A percentile compares a stretch with the other conserved stretches of the same genome.
Evolutionary conservation across 1,284 basidiomycete species (phyloP).

Genomic region (Vanrija humicola): DNA sequence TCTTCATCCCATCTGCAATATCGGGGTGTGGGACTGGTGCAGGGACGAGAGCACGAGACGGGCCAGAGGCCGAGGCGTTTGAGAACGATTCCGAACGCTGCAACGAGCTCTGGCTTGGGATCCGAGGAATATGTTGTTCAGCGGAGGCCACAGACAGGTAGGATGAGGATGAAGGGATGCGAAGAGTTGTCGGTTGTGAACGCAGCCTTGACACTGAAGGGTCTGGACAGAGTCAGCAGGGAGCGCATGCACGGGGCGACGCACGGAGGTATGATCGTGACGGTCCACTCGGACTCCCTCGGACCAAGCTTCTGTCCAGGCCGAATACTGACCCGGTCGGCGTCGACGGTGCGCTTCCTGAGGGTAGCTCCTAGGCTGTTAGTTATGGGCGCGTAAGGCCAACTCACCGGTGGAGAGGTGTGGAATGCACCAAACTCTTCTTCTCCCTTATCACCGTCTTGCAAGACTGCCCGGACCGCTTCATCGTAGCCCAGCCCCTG

Average conservation of each 20-base stretch:
- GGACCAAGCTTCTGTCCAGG: conserved; percentile 1
- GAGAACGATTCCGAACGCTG: conserved; percentile 38
- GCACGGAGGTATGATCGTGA: conserved; percentile 27
- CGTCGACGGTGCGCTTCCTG: conserved; percentile 53
- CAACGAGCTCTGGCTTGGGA: conserved; percentile 38
- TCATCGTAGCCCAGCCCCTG: conserved; percentile 16
- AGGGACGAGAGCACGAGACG: not conserved
- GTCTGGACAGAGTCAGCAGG: conserved; percentile 57
- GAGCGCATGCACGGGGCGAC: conserved; percentile 35
- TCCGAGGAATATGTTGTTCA: conserved; percentile 18
- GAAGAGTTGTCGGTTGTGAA: conserved; percentile 48
- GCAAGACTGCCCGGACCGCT: conserved; percentile 22
- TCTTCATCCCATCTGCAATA: conserved; percentile 1
- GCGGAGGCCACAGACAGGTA: conserved; percentile 39
- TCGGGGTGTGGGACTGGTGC: not conserved
- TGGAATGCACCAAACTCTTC: conserved; percentile 33
- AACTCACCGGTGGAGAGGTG: conserved; percentile 13
- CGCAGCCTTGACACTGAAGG: conserved; percentile 78
- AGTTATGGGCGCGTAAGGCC: conserved; percentile 29
- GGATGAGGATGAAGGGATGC: conserved; percentile 60
- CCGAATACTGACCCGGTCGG: conserved; percentile 39
- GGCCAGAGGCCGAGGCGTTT: conserved; percentile 17
- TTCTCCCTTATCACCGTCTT: conserved; percentile 18
- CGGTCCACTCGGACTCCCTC: conserved; percentile 9
- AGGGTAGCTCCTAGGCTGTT: conserved; percentile 43